Base-by-base conservation (phyloP, 805 yeast genomes). In the Candida piceae region DNA sequence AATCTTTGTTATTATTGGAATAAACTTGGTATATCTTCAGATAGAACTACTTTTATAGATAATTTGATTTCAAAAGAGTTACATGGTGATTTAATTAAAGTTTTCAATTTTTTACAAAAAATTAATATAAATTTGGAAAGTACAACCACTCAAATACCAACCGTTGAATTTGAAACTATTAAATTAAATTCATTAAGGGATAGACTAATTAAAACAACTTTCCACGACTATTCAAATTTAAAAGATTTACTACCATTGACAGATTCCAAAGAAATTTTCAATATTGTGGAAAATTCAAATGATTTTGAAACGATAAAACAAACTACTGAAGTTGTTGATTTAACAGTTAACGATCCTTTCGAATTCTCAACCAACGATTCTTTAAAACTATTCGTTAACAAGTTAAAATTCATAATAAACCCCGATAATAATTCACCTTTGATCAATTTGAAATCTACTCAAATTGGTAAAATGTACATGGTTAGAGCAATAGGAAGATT, bases 401-500 rank as follows among this genome's bases (percentile, higher is more conserved):
- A 24, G 10, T 16, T 33, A 22, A 41, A 27, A 8, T 23, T 36
- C 16, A 20, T 31, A 21, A 31, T 35, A 11, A 22, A 19, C 15
- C 30, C 31, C 10, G 20, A 36, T 2, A 28, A 35, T 6, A 8
- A 21, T 10, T 18, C 35, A n/a, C n/a, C n/a, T n/a, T n/a, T n/a
- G n/a, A n/a, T n/a, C n/a, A n/a, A n/a, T 11, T 10, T 32, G 16
- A 18, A 32, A 16, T 31, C 30, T 16, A 29, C 50, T 1, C 38
- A 35, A 15, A 42, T 55, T 10, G 50, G 48, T 3, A 52, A 50
- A 33, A 38, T 50, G 7, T 52, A 53, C 35, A 27, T 66, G 4
- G 50, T 71, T 9, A 60, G 67, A 10, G 58, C 71, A 2, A 38
- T 74, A 19, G 69, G 73, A 7, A 50, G 60, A 30, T 62, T 64